Conservation (phyloP, 139 green algal genomes). For the Chlamydomonas incerta region DNA sequence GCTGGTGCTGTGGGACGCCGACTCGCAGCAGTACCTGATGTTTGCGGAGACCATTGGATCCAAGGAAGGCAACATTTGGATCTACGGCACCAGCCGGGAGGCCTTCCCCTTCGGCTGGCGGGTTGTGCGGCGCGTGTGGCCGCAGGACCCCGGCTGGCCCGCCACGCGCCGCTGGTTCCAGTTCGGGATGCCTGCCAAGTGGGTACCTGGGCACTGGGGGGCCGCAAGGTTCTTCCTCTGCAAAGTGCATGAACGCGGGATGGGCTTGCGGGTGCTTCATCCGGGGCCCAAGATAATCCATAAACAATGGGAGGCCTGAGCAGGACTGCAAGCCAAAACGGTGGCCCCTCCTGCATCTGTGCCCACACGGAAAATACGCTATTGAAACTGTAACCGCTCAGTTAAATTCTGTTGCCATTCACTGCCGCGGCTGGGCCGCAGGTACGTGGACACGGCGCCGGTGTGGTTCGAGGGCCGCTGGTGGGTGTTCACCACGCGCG, state of each 20-base stretch:
- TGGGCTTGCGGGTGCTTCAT: no score
- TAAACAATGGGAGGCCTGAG: no score
- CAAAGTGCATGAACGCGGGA: no score
- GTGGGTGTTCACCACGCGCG: conserved; percentile 30
- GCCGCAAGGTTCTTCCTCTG: no score
- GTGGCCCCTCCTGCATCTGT: no score
- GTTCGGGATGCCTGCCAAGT: neutral
- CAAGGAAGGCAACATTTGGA: neutral
- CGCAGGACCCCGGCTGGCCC: conserved; percentile 17
- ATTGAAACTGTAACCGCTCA: no score
- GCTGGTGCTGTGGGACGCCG: conserved; percentile 14
- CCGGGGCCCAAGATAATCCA: no score
- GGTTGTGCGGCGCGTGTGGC: neutral
- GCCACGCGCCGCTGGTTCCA: conserved; percentile 29
- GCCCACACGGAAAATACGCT: no score
- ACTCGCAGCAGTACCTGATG: conserved; percentile 20
- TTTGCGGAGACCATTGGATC: conserved; percentile 19
- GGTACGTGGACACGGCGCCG: conserved; percentile 35
- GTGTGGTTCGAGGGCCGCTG: conserved; percentile 12
- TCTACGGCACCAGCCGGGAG: neutral
- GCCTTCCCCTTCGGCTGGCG: conserved; percentile 22
- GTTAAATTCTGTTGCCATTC: no score
- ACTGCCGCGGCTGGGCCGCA: no score
- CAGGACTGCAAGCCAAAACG: no score
- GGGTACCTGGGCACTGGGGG: no score